Evolutionary conservation across 2,329 filamentous ascomycete genomes (phyloP).

Genomic region (Metarhizium guizhouense): DNA sequence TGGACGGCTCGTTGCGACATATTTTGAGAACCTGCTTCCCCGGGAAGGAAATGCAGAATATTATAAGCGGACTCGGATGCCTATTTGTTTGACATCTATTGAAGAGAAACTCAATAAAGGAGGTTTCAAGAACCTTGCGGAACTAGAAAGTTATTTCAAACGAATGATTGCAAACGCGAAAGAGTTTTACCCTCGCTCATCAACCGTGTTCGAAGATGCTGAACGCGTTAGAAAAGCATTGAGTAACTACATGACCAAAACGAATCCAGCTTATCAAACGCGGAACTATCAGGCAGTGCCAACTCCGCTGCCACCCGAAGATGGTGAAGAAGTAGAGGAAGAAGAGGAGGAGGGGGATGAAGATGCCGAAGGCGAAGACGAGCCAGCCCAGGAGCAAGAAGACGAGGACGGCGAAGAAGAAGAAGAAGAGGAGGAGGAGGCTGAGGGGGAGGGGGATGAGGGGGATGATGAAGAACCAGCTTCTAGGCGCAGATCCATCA

Average conservation of each 20-base stretch:
- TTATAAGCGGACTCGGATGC: constrained; percentile 67
- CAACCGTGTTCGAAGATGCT: constrained; percentile 70
- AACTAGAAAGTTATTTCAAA: constrained; percentile 78
- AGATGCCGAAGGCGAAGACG: constrained; percentile 20
- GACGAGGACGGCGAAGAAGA: constrained; percentile 20
- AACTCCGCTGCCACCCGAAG: constrained; percentile 54
- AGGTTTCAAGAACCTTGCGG: constrained; percentile 61
- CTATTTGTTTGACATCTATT: constrained; percentile 68
- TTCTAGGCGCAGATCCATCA: constrained; percentile 28
- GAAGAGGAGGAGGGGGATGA: constrained; percentile 20
- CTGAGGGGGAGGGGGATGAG: constrained; percentile 17
- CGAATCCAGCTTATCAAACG: constrained; percentile 72
- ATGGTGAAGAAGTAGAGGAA: constrained; percentile 19
- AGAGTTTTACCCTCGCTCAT: constrained; percentile 67
- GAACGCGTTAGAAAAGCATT: constrained; percentile 79
- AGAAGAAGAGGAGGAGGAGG: constrained; percentile 20
- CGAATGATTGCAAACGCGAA: constrained; percentile 84
- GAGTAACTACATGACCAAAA: constrained; percentile 79
- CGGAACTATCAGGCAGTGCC: constrained; percentile 61
- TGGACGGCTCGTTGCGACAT: constrained; percentile 64
- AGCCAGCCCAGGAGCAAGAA: constrained; percentile 20
- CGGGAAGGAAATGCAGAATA: constrained; percentile 60
- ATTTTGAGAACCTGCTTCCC: constrained; percentile 65
- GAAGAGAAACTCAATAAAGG: constrained; percentile 63
- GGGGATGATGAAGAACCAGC: constrained; percentile 20